Evolutionary conservation across 2,329 filamentous ascomycete species (phyloP).

Genomic region (Amesomyces nigricolor): DNA sequence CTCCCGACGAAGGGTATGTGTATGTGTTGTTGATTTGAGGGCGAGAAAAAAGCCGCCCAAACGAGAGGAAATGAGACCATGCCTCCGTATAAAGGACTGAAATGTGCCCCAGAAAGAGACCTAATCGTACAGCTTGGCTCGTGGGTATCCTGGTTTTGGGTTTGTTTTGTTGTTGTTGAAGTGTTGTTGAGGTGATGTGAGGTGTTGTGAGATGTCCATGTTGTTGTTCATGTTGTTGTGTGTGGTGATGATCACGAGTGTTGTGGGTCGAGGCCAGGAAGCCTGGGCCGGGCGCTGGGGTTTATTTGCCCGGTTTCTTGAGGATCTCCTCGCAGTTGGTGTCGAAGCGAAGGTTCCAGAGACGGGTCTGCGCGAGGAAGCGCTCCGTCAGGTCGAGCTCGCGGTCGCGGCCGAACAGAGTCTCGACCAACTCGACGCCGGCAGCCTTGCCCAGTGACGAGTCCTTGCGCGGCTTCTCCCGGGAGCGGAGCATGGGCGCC

Average conservation of each 20-base stretch:
- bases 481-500: slow-evolving; percentile 70
- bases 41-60: slow-evolving; percentile 7
- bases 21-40: slow-evolving; percentile 11
- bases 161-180: slow-evolving; percentile 10
- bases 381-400: slow-evolving; percentile 87
- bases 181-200: slow-evolving; percentile 7
- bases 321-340: slow-evolving; percentile 93
- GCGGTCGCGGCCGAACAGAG: slow-evolving; percentile 86
- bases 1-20: slow-evolving; percentile 21
- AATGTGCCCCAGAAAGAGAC: slow-evolving; percentile 25
- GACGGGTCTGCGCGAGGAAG: slow-evolving; percentile 80
- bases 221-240: background rate
- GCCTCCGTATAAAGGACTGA: slow-evolving; percentile 22
- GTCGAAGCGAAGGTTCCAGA: slow-evolving; percentile 92
- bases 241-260: background rate
- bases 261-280: too few relatives aligned
- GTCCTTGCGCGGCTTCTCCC: slow-evolving; percentile 69
- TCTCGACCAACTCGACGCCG: slow-evolving; percentile 91
- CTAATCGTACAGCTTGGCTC: slow-evolving; percentile 28
- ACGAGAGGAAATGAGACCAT: slow-evolving; percentile 10
- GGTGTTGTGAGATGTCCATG: slow-evolving; percentile 1
- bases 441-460: slow-evolving; percentile 84
- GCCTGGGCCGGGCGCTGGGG: too few relatives aligned
- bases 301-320: slow-evolving; percentile 50
- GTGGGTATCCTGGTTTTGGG: slow-evolving; percentile 18